These are phyloP conservation scores for Fusarium ambrosium DNA, from an alignment of 2,329 filamentous ascomycete genomes.

Conservation along the genomic window DNA sequence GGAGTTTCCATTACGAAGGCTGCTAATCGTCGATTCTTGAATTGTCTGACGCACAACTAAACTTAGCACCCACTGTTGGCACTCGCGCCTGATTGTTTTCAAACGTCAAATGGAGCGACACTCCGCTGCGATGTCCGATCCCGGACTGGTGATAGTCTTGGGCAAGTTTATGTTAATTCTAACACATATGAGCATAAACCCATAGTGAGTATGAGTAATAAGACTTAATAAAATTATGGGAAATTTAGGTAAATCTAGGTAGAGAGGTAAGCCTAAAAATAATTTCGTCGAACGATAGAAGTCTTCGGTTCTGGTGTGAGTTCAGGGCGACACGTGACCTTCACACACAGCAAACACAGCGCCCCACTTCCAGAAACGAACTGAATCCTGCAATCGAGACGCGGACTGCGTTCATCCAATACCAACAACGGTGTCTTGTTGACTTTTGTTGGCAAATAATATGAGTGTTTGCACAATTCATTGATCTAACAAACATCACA, in stretches of 20 bases:
- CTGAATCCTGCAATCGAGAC: background rate
- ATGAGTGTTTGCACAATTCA: too few species aligned
- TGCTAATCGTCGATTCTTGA: too few species aligned
- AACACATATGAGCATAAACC: background rate
- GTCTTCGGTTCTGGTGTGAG: background rate
- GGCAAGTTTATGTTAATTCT: background rate
- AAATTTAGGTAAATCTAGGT: background rate
- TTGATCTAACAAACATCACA: background rate
- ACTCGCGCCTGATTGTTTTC: background rate
- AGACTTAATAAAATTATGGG: fast-evolving
- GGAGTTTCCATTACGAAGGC: too few species aligned
- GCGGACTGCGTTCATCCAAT: too few species aligned
- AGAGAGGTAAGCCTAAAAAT: background rate
- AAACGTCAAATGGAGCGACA: background rate
- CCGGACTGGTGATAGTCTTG: background rate
- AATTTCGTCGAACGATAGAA: background rate
- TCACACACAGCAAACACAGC: background rate
- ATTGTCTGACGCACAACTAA: background rate
- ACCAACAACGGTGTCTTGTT: background rate
- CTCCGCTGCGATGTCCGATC: background rate
- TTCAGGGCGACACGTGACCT: background rate
- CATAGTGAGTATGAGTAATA: background rate
- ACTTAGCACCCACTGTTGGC: background rate
- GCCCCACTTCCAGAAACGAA: background rate
- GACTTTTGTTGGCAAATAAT: background rate